Conservation (phyloP, 768 basidiomycete genomes). For the Tulasnella calospora region DNA sequence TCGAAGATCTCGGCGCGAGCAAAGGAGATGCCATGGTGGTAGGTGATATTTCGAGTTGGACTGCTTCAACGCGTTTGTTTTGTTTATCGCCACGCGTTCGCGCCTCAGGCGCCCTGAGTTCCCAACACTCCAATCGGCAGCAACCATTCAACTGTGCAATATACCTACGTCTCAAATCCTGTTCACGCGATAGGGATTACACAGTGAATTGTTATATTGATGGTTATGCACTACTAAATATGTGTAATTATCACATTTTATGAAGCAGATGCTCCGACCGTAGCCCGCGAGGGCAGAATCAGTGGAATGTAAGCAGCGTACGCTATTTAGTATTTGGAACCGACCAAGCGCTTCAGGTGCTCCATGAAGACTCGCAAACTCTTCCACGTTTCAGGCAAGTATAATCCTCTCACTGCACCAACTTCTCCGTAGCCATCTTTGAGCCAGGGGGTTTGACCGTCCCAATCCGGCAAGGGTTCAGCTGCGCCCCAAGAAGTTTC, state of each 20-base stretch:
- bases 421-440: too few relatives aligned
- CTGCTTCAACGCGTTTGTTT: background rate
- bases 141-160: too few relatives aligned
- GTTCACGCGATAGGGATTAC: background rate
- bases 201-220: background rate
- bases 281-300: slow-evolving; percentile 19
- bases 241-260: slow-evolving; percentile 12
- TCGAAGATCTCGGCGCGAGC: background rate
- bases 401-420: too few relatives aligned
- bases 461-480: too few relatives aligned
- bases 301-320: background rate
- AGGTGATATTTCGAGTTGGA: background rate
- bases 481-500: too few relatives aligned
- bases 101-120: background rate
- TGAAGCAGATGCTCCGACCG: slow-evolving; percentile 30
- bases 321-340: slow-evolving; percentile 28
- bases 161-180: background rate
- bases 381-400: too few relatives aligned
- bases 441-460: too few relatives aligned
- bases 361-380: slow-evolving; percentile 98
- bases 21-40: background rate
- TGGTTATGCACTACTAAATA: background rate
- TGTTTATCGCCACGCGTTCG: slow-evolving; percentile 1
- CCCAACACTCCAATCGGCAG: background rate
- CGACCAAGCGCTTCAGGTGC: slow-evolving; percentile 81